These are phyloP conservation scores for Trichosanthes cucumerina DNA, from an alignment of 306 rosid species.

Conservation along the genomic window DNA sequence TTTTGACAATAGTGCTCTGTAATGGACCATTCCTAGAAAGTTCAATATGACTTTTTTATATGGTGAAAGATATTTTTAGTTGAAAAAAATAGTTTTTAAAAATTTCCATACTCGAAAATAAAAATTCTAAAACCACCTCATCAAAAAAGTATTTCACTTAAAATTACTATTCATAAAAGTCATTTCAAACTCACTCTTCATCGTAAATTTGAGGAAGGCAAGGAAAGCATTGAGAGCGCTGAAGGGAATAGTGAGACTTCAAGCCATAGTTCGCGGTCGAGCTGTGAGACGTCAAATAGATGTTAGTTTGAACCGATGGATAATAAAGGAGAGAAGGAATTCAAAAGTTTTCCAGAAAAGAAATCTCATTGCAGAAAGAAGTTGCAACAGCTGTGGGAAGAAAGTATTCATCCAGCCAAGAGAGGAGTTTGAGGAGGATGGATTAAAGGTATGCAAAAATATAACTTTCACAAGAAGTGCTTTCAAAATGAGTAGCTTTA, in stretches of 20 bases:
- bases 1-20: neutral
- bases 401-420: slow-evolving; percentile 25
- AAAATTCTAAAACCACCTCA: no score
- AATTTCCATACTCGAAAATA: no score
- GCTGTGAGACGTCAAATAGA: slow-evolving; percentile 51
- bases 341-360: slow-evolving; percentile 23
- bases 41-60: neutral
- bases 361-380: slow-evolving; percentile 4
- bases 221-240: slow-evolving; percentile 76
- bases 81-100: no score
- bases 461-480: neutral
- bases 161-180: neutral
- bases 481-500: neutral
- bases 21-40: neutral
- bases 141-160: neutral
- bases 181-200: neutral
- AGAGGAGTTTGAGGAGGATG: slow-evolving; percentile 32
- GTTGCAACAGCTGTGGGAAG: slow-evolving; percentile 15
- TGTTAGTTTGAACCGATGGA: slow-evolving; percentile 18
- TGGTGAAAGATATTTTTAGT: neutral
- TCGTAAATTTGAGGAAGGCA: slow-evolving; percentile 42
- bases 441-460: slow-evolving; percentile 24
- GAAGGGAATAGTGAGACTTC: slow-evolving; percentile 72
- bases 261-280: slow-evolving; percentile 76
- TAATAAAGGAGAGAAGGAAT: slow-evolving; percentile 16